Conservation (phyloP, 208 protist species). For the Acanthamoeba sp. region DNA sequence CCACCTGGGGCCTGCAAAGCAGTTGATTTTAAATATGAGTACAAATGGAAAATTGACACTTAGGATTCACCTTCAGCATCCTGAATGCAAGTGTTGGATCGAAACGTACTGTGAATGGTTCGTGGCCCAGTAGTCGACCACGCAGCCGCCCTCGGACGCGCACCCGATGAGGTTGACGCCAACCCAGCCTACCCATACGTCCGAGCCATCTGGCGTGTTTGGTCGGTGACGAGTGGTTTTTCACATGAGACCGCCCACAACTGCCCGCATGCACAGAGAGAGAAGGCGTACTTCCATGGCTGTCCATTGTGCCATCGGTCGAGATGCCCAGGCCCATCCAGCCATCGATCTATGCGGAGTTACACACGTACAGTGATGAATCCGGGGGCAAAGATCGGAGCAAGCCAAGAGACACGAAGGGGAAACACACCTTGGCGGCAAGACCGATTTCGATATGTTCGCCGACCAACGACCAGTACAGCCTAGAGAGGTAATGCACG, state of each 20-base stretch:
- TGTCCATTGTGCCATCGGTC: not conserved
- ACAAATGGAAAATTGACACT: no score
- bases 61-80: no score
- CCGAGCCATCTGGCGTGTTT: not conserved
- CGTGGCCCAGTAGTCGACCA: not conserved
- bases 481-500: not conserved
- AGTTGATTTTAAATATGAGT: not conserved
- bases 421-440: not conserved
- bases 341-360: not conserved
- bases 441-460: not conserved
- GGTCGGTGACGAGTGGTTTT: no score
- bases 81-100: no score
- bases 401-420: not conserved
- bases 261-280: no score
- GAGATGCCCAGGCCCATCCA: not conserved
- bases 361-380: no score
- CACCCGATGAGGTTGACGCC: not conserved
- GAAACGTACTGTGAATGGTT: not conserved
- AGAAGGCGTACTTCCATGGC: not conserved
- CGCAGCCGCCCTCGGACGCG: not conserved
- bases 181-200: not conserved
- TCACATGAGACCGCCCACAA: no score
- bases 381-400: no score
- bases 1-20: not conserved
- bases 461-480: not conserved